Evolutionary conservation across 768 basidiomycete species (phyloP), one percentile per base, ranked within the genome.

Genomic region (Phylloporus arenicola): DNA sequence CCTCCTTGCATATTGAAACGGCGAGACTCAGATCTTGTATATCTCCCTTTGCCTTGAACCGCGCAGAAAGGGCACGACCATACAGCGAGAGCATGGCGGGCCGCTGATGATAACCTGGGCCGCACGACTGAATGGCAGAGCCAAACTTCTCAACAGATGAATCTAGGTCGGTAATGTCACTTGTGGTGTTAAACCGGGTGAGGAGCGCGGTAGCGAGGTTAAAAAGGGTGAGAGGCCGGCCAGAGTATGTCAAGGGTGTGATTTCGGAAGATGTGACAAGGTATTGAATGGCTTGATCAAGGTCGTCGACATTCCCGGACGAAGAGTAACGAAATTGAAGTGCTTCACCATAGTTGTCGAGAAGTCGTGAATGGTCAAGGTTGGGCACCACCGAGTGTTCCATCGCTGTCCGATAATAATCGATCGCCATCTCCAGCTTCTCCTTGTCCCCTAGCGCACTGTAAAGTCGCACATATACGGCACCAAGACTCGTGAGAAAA

Each of bases 211-310:
- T 9, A 10, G 54, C 54, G 2, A 64, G 64, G 22, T 3, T 40
- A 29, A 45, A 16, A 34, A 61, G 51, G 34, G 64, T 56, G 39
- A 30, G 27, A 6, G 44, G 40, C n/a, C 52, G 52, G 24, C 52
- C 35, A 24, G 27, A 12, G 25, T 50, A 53, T 3, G 51, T 46
- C 3, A n/a, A 13, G 22, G 52, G 50, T 29, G 52, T 53, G 25
- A 64, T 63, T 12, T 37, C 37, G 14, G 51, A 50, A 14, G 59
- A 63, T 20, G 43, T 46, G 27, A 47, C 54, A 25, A 64, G 42
- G 29, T 53, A 56, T 35, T 44, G 50, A 40, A 70, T 62, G 13
- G 62, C 56, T 39, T 47, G 50, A 25, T 66, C 46, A 20, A 68
- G 55, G 44, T 68, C 64, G 11, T 45, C 30, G 30, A 44, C 27